Conservation (phyloP, 2,329 filamentous ascomycete genomes). For the Fusarium sp. region DNA sequence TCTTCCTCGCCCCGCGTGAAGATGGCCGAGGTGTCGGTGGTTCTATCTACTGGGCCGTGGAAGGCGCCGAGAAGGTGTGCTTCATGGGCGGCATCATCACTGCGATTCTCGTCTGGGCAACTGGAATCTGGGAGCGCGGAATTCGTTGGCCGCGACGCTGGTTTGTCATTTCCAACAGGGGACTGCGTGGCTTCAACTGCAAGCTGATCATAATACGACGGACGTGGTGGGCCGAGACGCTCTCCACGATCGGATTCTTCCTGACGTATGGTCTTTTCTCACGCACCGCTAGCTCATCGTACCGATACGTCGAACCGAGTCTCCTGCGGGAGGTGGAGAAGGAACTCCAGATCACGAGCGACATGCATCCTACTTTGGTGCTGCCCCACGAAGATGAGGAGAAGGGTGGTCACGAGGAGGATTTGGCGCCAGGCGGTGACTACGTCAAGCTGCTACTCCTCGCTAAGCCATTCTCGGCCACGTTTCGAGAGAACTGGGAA, state of each 20-base stretch:
- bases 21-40: constrained; percentile 93
- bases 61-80: constrained; percentile 89
- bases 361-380: constrained; percentile 58
- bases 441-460: constrained; percentile 91
- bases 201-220: constrained; percentile 92
- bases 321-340: constrained; percentile 72
- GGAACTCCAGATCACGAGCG: constrained; percentile 64
- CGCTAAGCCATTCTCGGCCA: constrained; percentile 94
- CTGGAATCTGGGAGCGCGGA: constrained; percentile 95
- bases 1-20: constrained; percentile 96
- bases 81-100: constrained; percentile 93
- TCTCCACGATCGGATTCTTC: constrained; percentile 80
- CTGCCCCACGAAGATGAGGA: constrained; percentile 69
- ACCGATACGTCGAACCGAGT: constrained; percentile 80
- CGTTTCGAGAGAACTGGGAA: constrained; percentile 98
- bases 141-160: constrained; percentile 94
- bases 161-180: constrained; percentile 90
- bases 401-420: constrained; percentile 82
- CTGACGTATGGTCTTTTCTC: constrained; percentile 82
- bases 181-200: constrained; percentile 91
- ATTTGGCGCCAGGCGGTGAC: constrained; percentile 89
- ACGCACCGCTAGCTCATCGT: constrained; percentile 75
- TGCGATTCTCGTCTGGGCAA: constrained; percentile 88
- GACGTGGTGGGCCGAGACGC: constrained; percentile 82
- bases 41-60: constrained; percentile 95